These are phyloP conservation scores for Hippophae tibetana DNA, from an alignment of 306 rosid genomes.

Conservation along the genomic window DNA sequence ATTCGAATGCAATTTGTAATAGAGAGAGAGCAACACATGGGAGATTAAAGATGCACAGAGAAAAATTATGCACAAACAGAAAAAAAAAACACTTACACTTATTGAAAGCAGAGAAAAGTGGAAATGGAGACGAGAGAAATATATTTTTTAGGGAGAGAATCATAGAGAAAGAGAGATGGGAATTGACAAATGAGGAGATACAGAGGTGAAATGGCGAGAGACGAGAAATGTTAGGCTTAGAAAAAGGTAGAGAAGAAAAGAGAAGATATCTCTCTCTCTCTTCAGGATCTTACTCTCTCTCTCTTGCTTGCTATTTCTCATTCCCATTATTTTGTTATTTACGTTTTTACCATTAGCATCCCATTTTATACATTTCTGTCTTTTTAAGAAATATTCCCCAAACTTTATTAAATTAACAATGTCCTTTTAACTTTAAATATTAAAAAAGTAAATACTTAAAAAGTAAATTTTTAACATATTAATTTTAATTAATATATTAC, in stretches of 20 bases:
- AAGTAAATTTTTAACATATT: too few relatives aligned
- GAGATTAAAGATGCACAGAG: slow-evolving; percentile 21
- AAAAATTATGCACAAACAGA: neutral
- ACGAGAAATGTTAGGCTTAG: slow-evolving; percentile 31
- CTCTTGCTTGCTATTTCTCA: too few relatives aligned
- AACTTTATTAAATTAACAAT: too few relatives aligned
- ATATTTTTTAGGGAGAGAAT: neutral
- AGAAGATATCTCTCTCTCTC: slow-evolving; percentile 7
- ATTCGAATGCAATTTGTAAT: slow-evolving; percentile 27
- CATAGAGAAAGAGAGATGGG: slow-evolving; percentile 1
- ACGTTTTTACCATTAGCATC: too few relatives aligned
- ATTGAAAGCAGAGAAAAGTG: neutral
- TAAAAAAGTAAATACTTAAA: too few relatives aligned
- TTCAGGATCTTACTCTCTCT: neutral
- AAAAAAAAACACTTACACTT: neutral
- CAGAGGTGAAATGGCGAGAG: slow-evolving; percentile 16
- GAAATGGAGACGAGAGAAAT: neutral
- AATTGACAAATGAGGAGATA: slow-evolving; percentile 4
- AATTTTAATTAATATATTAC: too few relatives aligned
- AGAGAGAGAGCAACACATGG: slow-evolving; percentile 26
- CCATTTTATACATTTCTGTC: too few relatives aligned
- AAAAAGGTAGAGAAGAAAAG: slow-evolving; percentile 30
- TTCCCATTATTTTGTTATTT: too few relatives aligned
- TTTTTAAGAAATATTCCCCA: too few relatives aligned
- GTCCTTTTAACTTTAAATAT: too few relatives aligned